Evolutionary conservation across 2,329 filamentous ascomycete species (phyloP).

Genomic region (Neofusicoccum sp.): DNA sequence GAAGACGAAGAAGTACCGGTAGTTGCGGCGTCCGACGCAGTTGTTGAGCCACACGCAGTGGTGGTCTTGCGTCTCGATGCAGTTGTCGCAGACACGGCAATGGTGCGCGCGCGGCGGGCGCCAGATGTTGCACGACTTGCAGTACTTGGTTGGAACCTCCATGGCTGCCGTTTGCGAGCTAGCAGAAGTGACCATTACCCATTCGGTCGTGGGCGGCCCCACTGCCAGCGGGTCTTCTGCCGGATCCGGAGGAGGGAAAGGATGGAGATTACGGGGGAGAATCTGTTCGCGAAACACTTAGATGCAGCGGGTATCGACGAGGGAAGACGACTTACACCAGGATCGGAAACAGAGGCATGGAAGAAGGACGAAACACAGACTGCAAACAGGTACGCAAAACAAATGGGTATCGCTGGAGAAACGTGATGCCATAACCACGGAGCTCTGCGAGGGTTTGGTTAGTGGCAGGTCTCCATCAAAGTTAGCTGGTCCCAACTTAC

Average conservation of each 20-base stretch:
- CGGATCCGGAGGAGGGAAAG: slow-evolving; percentile 74
- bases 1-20: slow-evolving; percentile 96
- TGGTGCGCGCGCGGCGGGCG: slow-evolving; percentile 93
- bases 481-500: slow-evolving; percentile 43
- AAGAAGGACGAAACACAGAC: slow-evolving; percentile 91
- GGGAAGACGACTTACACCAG: slow-evolving; percentile 68
- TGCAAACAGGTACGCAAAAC: slow-evolving; percentile 90
- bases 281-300: slow-evolving; percentile 59
- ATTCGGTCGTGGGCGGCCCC: slow-evolving; percentile 86
- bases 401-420: slow-evolving; percentile 83
- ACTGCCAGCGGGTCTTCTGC: slow-evolving; percentile 79
- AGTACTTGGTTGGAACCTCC: slow-evolving; percentile 98
- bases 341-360: slow-evolving; percentile 89
- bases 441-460: slow-evolving; percentile 51
- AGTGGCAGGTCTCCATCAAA: slow-evolving; percentile 21
- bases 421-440: slow-evolving; percentile 84
- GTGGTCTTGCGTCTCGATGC: slow-evolving; percentile 94
- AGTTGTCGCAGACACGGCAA: slow-evolving; percentile 95
- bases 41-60: slow-evolving; percentile 99
- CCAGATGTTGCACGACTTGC: slow-evolving; percentile 97
- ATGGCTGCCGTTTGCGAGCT: slow-evolving; percentile 78
- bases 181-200: slow-evolving; percentile 86
- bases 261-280: slow-evolving; percentile 87
- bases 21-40: slow-evolving; percentile 94
- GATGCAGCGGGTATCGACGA: background rate